Evolutionary conservation across 805 yeast genomes (phyloP), one percentile per base, ranked within the genome.

Genomic region (Metschnikowia amazonensis): DNA sequence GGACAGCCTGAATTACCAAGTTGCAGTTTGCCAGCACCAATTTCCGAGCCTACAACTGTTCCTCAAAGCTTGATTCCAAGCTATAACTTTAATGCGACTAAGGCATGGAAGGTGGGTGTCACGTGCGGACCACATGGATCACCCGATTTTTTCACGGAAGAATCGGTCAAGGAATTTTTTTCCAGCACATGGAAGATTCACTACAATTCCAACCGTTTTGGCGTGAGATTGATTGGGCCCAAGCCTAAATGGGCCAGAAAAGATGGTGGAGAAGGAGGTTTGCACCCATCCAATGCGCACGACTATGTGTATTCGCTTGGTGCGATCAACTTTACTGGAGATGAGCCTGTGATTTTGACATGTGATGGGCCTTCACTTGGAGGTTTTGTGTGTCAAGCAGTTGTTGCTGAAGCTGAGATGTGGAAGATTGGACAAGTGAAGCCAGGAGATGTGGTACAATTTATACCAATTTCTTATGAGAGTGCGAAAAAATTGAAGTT

Each of bases 351-450:
- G 28, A 89, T 92, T 52, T 76, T 92, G 65, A 89, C 98, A 2
- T 88, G 97, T 62, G 99, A 92, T 69, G 98, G 98, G 52, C 98
- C 99, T 34, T 86, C 96, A 9, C 78, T 92, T 47, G 98, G 99
- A 60, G 99, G 99, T 1, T 94, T 92, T 61, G 97, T 92, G 28
- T 92, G 98, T 67, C 86, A 89, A 62, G 97, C 95, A 7, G 97
- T 94, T 48, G 96, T 94, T 53, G 86, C 89, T 11, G 95, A 89
- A 60, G 88, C 95, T 33, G 99, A 94, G 70, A 81, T 94, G 84
- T 92, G 98, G 98, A 94, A 94, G 72, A 86, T 94, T 61, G 99
- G 99, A 38, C 98, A 92, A 70, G 90, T 88, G 35, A 90, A 87
- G 65, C 97, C 98, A 4, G 98, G 98, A 60, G 98, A 94, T 60